Evolutionary conservation across 2,329 filamentous ascomycete genomes (phyloP), one percentile per base, ranked within the genome.

Genomic region (Westerdykella aurantiaca): DNA sequence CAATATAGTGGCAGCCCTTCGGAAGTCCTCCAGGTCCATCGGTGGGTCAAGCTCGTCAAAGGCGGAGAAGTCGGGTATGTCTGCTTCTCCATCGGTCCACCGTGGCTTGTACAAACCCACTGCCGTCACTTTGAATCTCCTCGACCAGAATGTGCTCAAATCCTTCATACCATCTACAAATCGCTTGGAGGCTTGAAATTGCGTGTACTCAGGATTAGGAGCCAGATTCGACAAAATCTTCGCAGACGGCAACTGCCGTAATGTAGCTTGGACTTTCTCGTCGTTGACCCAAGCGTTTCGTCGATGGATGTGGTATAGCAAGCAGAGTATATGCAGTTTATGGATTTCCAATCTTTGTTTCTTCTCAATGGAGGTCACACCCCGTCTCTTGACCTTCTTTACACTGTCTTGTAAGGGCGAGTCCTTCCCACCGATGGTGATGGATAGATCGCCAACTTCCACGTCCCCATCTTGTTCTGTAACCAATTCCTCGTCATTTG

Each of bases 271-370:
- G 7, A 86, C 79, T 44, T 76, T 69, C 12, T 71, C 56, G 60
- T 91, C 84, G 57, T 95, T 95, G 69, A 90, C 96, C 88, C 91
- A 96, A 43, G 79, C 73, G 60, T 97, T 98, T 43, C 90, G 81
- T 45, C 81, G 74, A 52, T 86, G 78, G 13, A 83, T 77, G 65
- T 97, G 88, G 9, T 82, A 80, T 13, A 98, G 68, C 2, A 98
- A 74, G 61, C 88, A 95, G 12, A 96, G 70, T 0, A 97, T 52
- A 68, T 98, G 90, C 48, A 82, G 74, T 66, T 91, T 95, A 66
- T 98, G 93, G n/a, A 89, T 75, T 41, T 88, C 78, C 23, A 93
- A 64, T 16, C 90, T 80, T 23, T 75, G 61, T 38, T 73, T 76
- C 49, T 76, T 81, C 49, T 85, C 82, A 1, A 73, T 71, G 6